Evolutionary conservation across 2,329 filamentous ascomycete genomes (phyloP), one percentile per base, ranked within the genome.

Genomic region (Escovopsis sp.): DNA sequence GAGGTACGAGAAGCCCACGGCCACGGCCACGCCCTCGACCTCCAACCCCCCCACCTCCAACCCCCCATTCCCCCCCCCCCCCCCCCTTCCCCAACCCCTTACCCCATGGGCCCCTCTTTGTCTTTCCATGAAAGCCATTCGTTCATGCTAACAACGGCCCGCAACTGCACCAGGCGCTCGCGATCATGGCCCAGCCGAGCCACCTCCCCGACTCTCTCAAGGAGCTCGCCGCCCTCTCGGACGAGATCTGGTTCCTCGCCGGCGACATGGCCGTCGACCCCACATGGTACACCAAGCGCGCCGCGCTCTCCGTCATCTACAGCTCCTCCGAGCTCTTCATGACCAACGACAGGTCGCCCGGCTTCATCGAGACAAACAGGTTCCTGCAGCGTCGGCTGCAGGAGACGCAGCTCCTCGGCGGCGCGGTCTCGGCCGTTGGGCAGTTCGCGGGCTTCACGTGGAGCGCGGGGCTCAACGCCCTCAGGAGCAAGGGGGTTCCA

Each of bases 201-300:
- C 80, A 88, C 54, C 69, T 92, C 25, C 73, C 84, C 0, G 61
- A 73, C 8, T 87, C 86, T 0, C 54, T 94, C 3, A 68, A 68
- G 31, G 90, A 96, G 60, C 71, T 98, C 4, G 76, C 80, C 29
- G 65, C 71, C 34, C 72, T 98, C 4, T 72, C 80, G n/a, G 88
- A 94, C 54, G 90, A 98, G 56, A 92, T 98, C 35, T 83, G 81
- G 68, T 86, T 81, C 50, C 72, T 94, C 4, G 74, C 88, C 0
- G 84, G 85, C 34, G 90, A 96, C 56, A 66, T 62, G 16, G 71
- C 77, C 16, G 82, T 94, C 40, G 87, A 96, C 56, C 71, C 74
- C 4, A 78, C 76, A 4, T 98, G 90, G 90, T 98, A 98, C 50
- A 63, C 68, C 38, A 74, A 74, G 51, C 68, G 71, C 33, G 69